phyloP scores from a whole-genome alignment of 2,329 filamentous ascomycete species.

The Paraphoma chrysanthemicola region DNA sequence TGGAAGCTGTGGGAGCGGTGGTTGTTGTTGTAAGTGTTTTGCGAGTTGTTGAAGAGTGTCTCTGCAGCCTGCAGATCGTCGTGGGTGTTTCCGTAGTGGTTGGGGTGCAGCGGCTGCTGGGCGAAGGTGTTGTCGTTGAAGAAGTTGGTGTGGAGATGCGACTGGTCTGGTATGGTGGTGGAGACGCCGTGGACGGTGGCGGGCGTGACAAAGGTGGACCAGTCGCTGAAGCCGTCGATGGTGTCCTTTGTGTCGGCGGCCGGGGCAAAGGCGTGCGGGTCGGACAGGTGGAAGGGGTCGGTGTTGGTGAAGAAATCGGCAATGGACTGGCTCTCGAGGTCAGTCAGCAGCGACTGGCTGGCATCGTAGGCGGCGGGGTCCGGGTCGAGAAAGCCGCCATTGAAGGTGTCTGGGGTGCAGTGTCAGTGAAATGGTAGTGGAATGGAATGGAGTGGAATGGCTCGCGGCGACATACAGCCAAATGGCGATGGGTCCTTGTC shows the following conservation, averaged over 20 bases:
- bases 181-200: conserved; percentile 43
- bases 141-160: conserved; percentile 37
- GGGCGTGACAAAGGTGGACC: conserved; percentile 36
- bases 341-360: conserved; percentile 38
- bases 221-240: conserved; percentile 33
- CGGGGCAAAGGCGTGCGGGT: conserved; percentile 17
- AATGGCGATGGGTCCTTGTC: conserved; percentile 43
- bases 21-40: conserved; percentile 27
- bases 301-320: conserved; percentile 43
- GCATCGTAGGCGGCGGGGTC: conserved; percentile 19
- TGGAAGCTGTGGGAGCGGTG: conserved; percentile 30
- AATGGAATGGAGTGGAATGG: neutral
- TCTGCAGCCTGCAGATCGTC: conserved; percentile 42
- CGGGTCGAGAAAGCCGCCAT: conserved; percentile 29
- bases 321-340: conserved; percentile 39
- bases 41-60: conserved; percentile 41
- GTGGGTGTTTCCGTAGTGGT: conserved; percentile 32
- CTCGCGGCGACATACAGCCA: conserved; percentile 34
- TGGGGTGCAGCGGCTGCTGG: conserved; percentile 11
- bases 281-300: conserved; percentile 33
- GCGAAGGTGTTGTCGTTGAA: conserved; percentile 29
- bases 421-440: conserved; percentile 9
- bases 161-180: conserved; percentile 43
- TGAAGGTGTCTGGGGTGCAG: conserved; percentile 34
- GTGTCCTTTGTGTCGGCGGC: conserved; percentile 28